Base-by-base conservation (phyloP, 441 rosid genomes). In the Eutrema salsugineum region DNA sequence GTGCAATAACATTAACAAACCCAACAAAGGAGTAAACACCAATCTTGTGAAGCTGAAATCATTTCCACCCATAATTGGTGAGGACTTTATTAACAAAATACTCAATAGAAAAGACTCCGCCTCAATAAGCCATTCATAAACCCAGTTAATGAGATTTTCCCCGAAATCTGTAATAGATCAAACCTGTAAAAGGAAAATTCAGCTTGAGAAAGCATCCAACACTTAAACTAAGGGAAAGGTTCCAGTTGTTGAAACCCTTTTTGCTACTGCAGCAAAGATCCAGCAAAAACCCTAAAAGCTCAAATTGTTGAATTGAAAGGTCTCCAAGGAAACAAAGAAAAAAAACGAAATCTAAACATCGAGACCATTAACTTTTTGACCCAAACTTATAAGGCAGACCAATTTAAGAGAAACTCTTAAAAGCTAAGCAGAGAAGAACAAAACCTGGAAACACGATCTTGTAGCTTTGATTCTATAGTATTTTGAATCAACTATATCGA, bases 1-100 rank as follows among this genome's bases (percentile, higher is more conserved):
- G 59, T 77, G 86, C 54, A 83, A 36, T 68, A 82, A 72, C 61
- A 86, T 72, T 66, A 87, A 78, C 28, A 88, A 27, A 79, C 72
- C 48, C 33, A 82, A 68, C 39, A 78, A 49, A 67, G 81, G 19
- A 68, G 70, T 59, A 43, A 69, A 74, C 86, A 72, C 83, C 76
- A 70, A 63, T 64, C 67, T 70, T 50, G 43, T 54, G 11, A 50
- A 70, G 33, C 76, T 70, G 43, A 60, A 64, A 63, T 58, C 63
- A 48, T 38, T 32, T 76, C 75, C 33, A 76, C 50, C 62, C 79
- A 76, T 70, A 3, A 36, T 55, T 68, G 68, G 40, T 53, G 51
- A 17, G 8, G 6, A 7, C 19, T 3, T 20, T 51, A 51, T 17
- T 15, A 22, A 24, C 32, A 46, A 71, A 57, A 62, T 22, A 30